A percentile compares a stretch with the other conserved stretches of the same genome.
phyloP scores from a whole-genome alignment of 164 flowering plant species.

The Tetracentron sinense region DNA sequence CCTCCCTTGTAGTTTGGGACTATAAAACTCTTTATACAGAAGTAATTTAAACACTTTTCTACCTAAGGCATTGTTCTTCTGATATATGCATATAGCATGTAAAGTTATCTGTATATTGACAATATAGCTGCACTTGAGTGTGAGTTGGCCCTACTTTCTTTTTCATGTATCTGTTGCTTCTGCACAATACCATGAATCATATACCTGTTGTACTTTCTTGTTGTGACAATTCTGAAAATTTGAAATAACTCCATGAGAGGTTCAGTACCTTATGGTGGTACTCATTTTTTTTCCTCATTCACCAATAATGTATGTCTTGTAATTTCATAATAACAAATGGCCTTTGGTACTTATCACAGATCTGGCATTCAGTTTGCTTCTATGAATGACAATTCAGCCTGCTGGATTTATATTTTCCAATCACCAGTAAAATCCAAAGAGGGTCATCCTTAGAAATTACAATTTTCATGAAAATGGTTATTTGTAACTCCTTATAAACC shows the following conservation, averaged over 20 bases:
- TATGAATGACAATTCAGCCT: neutral
- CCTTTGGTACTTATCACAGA: neutral
- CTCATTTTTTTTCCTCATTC: neutral
- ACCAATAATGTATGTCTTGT: neutral
- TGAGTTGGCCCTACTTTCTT: no score
- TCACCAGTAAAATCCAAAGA: no score
- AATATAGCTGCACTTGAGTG: no score
- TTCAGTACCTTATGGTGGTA: no score
- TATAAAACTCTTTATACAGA: no score
- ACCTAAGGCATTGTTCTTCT: neutral
- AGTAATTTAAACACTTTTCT: neutral
- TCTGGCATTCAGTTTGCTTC: constrained; percentile 10
- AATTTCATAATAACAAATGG: neutral
- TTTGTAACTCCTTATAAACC: neutral
- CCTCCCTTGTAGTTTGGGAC: no score
- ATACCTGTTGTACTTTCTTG: no score
- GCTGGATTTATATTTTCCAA: no score
- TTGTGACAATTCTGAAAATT: no score
- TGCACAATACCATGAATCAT: no score
- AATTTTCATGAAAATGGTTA: no score
- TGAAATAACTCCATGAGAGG: neutral
- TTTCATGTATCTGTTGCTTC: neutral
- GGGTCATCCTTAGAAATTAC: no score
- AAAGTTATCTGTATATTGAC: neutral
- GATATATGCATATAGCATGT: neutral